Conservation (phyloP, 352 stramenopile species). For the Phytophthora sojae region DNA sequence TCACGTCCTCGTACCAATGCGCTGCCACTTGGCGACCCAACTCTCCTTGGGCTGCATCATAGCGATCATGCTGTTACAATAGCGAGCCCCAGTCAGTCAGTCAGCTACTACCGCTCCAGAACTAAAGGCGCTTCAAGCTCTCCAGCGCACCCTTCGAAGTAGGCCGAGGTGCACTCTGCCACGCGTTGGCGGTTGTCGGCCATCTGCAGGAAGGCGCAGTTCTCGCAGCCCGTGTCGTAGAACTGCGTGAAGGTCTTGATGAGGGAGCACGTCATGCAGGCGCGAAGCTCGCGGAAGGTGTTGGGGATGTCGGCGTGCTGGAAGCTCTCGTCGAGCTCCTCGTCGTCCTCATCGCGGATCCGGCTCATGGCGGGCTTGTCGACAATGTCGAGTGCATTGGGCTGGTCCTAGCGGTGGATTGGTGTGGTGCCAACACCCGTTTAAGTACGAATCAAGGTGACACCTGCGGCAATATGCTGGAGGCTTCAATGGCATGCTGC, state of each 20-base stretch:
- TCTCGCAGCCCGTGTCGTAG: conserved; percentile 91
- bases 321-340: conserved; percentile 82
- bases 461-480: not conserved
- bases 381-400: not conserved
- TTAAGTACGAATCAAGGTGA: not conserved
- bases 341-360: conserved; percentile 81
- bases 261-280: conserved; percentile 91
- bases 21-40: conserved; percentile 92
- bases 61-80: conserved; percentile 75
- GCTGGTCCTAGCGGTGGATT: not conserved
- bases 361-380: conserved; percentile 51
- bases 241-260: conserved; percentile 93
- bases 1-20: conserved; percentile 61
- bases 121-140: no score
- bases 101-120: not conserved
- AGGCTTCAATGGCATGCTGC: not conserved
- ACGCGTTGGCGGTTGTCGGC: conserved; percentile 90
- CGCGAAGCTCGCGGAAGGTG: conserved; percentile 88
- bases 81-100: not conserved
- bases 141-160: conserved; percentile 83
- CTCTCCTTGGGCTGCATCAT: conserved; percentile 92
- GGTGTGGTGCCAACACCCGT: not conserved
- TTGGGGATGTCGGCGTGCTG: conserved; percentile 89
- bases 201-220: conserved; percentile 91
- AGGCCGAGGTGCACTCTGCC: conserved; percentile 88